Percentiles rank a stretch among this genome's conserved stretches.
phyloP scores from a whole-genome alignment of 1,284 basidiomycete species.

The Rhodofomes roseus region DNA sequence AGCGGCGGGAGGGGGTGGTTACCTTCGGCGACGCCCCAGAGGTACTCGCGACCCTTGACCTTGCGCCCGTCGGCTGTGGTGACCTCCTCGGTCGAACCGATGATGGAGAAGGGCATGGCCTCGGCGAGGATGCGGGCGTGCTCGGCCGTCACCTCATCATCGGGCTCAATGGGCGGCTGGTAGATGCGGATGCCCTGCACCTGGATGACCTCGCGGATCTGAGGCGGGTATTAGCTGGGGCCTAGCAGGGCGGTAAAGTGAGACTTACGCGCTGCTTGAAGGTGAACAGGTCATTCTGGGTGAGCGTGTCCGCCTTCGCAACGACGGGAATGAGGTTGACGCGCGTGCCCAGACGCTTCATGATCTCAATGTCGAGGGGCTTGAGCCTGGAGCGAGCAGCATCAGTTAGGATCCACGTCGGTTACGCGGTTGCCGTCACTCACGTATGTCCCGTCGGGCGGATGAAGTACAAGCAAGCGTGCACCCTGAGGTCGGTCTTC shows the following conservation, averaged over 20 bases:
- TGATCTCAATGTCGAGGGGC: constrained; percentile 98
- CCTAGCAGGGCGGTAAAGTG: neutral
- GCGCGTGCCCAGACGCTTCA: constrained; percentile 95
- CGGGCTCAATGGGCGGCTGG: constrained; percentile 87
- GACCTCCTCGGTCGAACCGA: constrained; percentile 95
- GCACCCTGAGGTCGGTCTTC: constrained; percentile 94
- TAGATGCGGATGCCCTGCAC: constrained; percentile 96
- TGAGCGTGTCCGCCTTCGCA: constrained; percentile 95
- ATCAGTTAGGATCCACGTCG: neutral
- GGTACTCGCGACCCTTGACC: constrained; percentile 97
- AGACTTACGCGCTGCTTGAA: constrained; percentile 90
- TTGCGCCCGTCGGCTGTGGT: constrained; percentile 86
- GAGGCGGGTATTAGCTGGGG: constrained; percentile 10
- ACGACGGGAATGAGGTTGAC: constrained; percentile 98
- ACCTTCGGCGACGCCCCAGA: constrained; percentile 99
- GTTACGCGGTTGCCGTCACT: constrained; percentile 28
- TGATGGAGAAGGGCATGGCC: constrained; percentile 98
- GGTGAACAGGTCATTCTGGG: constrained; percentile 84
- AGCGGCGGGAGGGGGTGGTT: neutral
- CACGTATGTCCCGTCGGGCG: constrained; percentile 95
- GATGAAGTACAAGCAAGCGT: constrained; percentile 98
- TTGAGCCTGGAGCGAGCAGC: constrained; percentile 63
- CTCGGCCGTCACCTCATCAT: constrained; percentile 87
- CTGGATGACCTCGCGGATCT: constrained; percentile 88
- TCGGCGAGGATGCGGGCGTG: constrained; percentile 85